A percentile compares a stretch with the other conserved stretches of the same genome.
Evolutionary conservation across 129 eudicot species (phyloP).

Genomic region (Gnaphalium uliginosum): DNA sequence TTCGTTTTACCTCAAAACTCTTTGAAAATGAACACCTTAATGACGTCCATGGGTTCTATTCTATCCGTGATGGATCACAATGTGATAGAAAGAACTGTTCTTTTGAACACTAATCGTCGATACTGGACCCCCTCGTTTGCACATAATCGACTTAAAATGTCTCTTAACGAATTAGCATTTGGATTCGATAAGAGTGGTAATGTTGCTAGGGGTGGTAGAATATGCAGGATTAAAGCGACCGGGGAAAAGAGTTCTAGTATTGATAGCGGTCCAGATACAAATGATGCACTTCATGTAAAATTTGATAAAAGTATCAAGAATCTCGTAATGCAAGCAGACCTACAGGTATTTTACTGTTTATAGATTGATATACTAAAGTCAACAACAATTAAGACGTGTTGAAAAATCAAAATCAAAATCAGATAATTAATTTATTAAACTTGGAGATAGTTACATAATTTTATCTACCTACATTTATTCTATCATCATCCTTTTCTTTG

Average conservation of each 20-base stretch:
- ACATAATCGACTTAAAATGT: conserved; percentile 28
- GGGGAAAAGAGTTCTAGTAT: conserved; percentile 32
- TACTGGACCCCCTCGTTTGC: conserved; percentile 30
- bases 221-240: conserved; percentile 40
- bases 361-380: neutral
- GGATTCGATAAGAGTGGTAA: conserved; percentile 16
- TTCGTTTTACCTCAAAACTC: neutral
- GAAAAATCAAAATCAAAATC: neutral
- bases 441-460: neutral
- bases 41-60: conserved; percentile 61
- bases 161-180: conserved; percentile 22
- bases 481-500: no score
- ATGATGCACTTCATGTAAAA: conserved; percentile 60
- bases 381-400: neutral
- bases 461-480: no score
- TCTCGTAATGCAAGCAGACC: conserved; percentile 46
- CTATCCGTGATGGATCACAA: conserved; percentile 45
- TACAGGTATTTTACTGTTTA: conserved; percentile 42
- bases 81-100: conserved; percentile 44
- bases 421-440: neutral
- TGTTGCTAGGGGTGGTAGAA: conserved; percentile 6
- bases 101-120: conserved; percentile 17
- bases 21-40: conserved; percentile 29
- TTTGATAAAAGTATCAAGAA: conserved; percentile 55
- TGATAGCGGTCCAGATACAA: conserved; percentile 35